Evolutionary conservation across 768 basidiomycete genomes (phyloP).

Genomic region (Amyloporia xantha): DNA sequence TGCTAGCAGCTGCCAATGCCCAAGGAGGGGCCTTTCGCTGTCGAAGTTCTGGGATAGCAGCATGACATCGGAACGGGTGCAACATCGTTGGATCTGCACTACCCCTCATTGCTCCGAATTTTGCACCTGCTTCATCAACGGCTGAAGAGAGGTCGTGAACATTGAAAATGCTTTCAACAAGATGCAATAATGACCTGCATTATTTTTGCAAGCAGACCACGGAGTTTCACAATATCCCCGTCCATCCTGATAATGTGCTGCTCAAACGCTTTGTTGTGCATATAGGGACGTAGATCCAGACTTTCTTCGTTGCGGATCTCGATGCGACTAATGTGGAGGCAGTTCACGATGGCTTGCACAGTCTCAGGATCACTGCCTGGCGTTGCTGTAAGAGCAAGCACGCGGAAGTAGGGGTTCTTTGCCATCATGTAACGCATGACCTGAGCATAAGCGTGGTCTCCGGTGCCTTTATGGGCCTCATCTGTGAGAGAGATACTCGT

Average conservation of each 20-base stretch:
- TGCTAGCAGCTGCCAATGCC: conserved; percentile 45
- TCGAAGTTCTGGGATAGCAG: conserved; percentile 32
- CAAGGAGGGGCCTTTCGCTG: conserved; percentile 32
- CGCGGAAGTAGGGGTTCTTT: conserved; percentile 88
- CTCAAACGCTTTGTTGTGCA: conserved; percentile 83
- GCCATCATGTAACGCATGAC: conserved; percentile 87
- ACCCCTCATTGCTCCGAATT: conserved; percentile 38
- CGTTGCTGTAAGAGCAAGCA: conserved; percentile 92
- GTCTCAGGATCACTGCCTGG: conserved; percentile 81
- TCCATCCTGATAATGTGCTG: conserved; percentile 75
- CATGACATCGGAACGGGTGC: conserved; percentile 57
- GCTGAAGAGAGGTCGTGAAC: conserved; percentile 22
- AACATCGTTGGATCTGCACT: conserved; percentile 51
- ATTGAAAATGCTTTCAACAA: too few relatives aligned
- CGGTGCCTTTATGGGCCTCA: conserved; percentile 92
- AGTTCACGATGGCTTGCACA: conserved; percentile 86
- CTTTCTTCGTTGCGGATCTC: conserved; percentile 92
- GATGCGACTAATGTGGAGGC: conserved; percentile 89
- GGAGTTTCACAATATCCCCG: conserved; percentile 56
- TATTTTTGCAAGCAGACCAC: conserved; percentile 58
- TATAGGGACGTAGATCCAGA: conserved; percentile 77
- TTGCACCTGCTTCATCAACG: conserved; percentile 30
- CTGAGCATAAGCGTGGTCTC: conserved; percentile 88
- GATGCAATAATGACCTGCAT: conserved; percentile 64
- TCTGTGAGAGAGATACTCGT: conserved; percentile 58